phyloP scores from a whole-genome alignment of 352 stramenopile species.

The Phytophthora europaea region DNA sequence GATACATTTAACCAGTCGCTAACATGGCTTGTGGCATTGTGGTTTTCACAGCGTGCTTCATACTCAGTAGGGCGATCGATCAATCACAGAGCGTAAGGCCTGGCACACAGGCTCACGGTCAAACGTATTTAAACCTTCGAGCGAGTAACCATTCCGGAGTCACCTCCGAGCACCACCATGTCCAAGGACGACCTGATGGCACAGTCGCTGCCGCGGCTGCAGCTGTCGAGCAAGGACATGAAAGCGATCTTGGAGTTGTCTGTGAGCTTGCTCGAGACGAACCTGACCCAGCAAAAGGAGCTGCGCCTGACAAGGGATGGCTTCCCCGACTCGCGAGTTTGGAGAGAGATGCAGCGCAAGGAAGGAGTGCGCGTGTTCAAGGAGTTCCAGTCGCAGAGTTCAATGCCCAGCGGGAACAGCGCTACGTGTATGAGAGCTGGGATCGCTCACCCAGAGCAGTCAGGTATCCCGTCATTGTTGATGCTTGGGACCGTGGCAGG shows the following conservation, averaged over 20 bases:
- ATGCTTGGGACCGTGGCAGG: conserved; percentile 48
- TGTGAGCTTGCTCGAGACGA: conserved; percentile 49
- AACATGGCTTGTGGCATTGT: conserved; percentile 25
- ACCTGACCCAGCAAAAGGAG: conserved; percentile 56
- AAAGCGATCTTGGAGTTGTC: conserved; percentile 51
- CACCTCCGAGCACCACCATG: conserved; percentile 26
- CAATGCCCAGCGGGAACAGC: conserved; percentile 39
- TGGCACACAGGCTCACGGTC: background rate
- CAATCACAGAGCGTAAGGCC: background rate
- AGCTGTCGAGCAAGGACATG: conserved; percentile 42
- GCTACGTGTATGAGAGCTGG: conserved; percentile 34
- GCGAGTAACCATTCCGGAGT: conserved; percentile 38
- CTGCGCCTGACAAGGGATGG: conserved; percentile 47
- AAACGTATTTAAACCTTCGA: conserved; percentile 2
- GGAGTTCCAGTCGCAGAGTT: conserved; percentile 34
- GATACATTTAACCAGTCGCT: conserved; percentile 26
- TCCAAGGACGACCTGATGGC: conserved; percentile 47
- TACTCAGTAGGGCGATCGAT: conserved; percentile 5
- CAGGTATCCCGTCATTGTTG: conserved; percentile 41
- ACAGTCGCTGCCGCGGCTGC: conserved; percentile 46
- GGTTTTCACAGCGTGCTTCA: conserved; percentile 11
- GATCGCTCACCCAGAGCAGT: conserved; percentile 18
- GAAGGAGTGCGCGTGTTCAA: conserved; percentile 53
- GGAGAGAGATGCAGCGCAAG: conserved; percentile 57
- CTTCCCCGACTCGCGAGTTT: conserved; percentile 49